These are phyloP conservation scores for Begonia fuchsioides DNA, from an alignment of 306 rosid species.

Conservation along the genomic window DNA sequence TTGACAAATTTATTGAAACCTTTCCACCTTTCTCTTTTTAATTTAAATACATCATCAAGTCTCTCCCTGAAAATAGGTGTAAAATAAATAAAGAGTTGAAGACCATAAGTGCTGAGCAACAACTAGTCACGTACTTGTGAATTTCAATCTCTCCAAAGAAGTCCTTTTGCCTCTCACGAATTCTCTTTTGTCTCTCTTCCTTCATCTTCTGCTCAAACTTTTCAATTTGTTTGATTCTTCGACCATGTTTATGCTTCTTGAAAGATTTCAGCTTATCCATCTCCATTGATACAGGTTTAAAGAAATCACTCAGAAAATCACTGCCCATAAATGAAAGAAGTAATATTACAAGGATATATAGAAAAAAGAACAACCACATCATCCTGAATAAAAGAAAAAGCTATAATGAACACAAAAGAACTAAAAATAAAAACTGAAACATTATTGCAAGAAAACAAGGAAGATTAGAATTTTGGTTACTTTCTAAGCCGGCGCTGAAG, in stretches of 20 bases:
- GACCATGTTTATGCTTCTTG: conserved; percentile 93
- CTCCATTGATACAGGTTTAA: conserved; percentile 64
- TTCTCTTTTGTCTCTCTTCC: conserved; percentile 98
- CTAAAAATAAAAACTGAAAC: not conserved
- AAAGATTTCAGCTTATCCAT: conserved; percentile 66
- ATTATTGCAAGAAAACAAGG: not conserved
- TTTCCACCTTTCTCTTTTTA: conserved; percentile 82
- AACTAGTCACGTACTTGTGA: conserved; percentile 66
- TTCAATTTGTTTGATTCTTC: conserved; percentile 88
- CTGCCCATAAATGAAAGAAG: conserved; percentile 35
- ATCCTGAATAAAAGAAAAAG: too few relatives aligned
- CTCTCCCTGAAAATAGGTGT: conserved; percentile 48
- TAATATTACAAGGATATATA: conserved; percentile 10
- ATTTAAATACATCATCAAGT: conserved; percentile 80
- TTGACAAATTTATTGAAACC: conserved; percentile 83
- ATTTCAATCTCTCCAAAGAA: conserved; percentile 89
- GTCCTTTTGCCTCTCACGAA: conserved; percentile 96
- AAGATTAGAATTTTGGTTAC: conserved; percentile 22
- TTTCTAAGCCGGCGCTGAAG: conserved; percentile 93
- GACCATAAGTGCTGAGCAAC: conserved; percentile 3
- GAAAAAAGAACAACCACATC: not conserved
- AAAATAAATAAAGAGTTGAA: conserved; percentile 1
- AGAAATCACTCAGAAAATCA: conserved; percentile 83
- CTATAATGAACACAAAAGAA: not conserved
- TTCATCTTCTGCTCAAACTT: conserved; percentile 93